Evolutionary conservation across 306 rosid species (phyloP).

Genomic region (Vigna trinervia): DNA sequence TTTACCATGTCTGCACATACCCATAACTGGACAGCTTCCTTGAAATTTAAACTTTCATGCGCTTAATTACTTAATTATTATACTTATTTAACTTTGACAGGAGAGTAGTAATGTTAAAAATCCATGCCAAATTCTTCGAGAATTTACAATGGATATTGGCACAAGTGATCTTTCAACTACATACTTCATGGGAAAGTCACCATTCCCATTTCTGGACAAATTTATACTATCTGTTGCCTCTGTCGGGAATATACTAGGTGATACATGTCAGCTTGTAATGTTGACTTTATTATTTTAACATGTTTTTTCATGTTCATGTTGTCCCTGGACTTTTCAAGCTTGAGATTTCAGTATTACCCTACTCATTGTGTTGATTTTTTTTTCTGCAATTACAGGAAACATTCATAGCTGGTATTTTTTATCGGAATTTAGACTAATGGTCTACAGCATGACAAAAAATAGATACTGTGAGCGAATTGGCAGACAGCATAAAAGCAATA

Average conservation of each 20-base stretch:
- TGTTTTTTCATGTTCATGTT: neutral
- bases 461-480: constrained; percentile 92
- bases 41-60: constrained; percentile 14
- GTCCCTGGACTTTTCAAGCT: constrained; percentile 17
- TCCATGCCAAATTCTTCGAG: constrained; percentile 45
- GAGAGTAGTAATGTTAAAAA: constrained; percentile 54
- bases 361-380: constrained; percentile 36
- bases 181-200: constrained; percentile 78
- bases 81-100: constrained; percentile 54
- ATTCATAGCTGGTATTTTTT: constrained; percentile 89
- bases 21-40: constrained; percentile 19
- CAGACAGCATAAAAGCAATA: constrained; percentile 96
- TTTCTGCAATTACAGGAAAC: constrained; percentile 65
- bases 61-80: constrained; percentile 5
- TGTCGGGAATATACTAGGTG: constrained; percentile 78
- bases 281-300: constrained; percentile 31
- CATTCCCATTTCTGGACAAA: constrained; percentile 77
- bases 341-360: constrained; percentile 19
- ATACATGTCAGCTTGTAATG: constrained; percentile 22
- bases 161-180: constrained; percentile 62
- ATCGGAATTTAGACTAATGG: constrained; percentile 82
- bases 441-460: constrained; percentile 92
- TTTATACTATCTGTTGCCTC: constrained; percentile 76
- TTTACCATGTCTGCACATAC: neutral
- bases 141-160: constrained; percentile 49